phyloP scores from a whole-genome alignment of 345 rosid species.

The Eucalyptus tenuipes region DNA sequence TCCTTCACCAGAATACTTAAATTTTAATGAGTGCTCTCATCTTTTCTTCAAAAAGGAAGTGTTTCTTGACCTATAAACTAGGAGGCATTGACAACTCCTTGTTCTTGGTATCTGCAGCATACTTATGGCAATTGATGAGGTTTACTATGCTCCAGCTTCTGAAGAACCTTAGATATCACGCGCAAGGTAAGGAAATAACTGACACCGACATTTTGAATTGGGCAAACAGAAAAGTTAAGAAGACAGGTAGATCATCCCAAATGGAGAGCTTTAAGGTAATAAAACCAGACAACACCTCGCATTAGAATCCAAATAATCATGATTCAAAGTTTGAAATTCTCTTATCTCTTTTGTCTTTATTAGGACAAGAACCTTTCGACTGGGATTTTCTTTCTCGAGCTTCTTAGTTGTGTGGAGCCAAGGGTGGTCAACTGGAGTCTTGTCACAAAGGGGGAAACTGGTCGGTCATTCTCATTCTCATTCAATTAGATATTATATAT shows the following conservation, averaged over 20 bases:
- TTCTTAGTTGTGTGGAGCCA: slow-evolving; percentile 75
- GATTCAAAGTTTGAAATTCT: neutral
- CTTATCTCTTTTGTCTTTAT: neutral
- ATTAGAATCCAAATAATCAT: neutral
- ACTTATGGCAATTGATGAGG: slow-evolving; percentile 96
- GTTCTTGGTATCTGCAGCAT: slow-evolving; percentile 36
- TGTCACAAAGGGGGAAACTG: slow-evolving; percentile 70
- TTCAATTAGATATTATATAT: neutral
- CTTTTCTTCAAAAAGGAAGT: neutral
- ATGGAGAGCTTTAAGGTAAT: slow-evolving; percentile 93
- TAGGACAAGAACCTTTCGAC: slow-evolving; percentile 72
- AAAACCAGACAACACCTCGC: neutral
- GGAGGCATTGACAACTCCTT: neutral
- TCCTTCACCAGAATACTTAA: neutral
- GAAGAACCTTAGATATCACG: slow-evolving; percentile 75
- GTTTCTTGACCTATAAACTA: neutral
- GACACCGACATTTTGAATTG: slow-evolving; percentile 79
- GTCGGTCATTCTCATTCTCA: slow-evolving; percentile 7
- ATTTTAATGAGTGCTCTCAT: neutral
- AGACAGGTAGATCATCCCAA: slow-evolving; percentile 49
- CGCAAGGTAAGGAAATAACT: slow-evolving; percentile 90
- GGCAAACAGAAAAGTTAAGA: slow-evolving; percentile 89
- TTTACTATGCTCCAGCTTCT: slow-evolving; percentile 92
- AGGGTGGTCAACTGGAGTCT: slow-evolving; percentile 84
- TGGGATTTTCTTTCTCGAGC: slow-evolving; percentile 77